These are phyloP conservation scores for Podospora appendiculata DNA, from an alignment of 495 filamentous ascomycete species.

Conservation along the genomic window DNA sequence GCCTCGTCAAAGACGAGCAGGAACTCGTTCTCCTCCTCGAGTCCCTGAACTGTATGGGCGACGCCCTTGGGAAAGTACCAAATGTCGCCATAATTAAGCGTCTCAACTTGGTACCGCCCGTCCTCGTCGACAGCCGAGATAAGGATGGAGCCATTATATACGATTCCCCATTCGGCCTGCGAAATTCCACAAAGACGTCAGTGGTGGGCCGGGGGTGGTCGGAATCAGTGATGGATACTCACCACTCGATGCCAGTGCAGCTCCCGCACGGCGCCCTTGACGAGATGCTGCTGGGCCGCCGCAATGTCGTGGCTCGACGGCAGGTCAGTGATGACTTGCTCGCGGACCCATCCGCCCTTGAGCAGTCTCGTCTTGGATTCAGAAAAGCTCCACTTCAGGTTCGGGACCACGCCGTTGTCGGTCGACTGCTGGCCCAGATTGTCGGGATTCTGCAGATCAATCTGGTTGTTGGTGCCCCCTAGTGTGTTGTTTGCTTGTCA, in stretches of 20 bases:
- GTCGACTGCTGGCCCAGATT: slow-evolving; percentile 50
- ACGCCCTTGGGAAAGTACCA: slow-evolving; percentile 60
- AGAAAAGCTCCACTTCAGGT: slow-evolving; percentile 59
- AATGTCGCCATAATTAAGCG: slow-evolving; percentile 51
- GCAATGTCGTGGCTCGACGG: slow-evolving; percentile 55
- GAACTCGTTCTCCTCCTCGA: slow-evolving; percentile 58
- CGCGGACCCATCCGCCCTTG: slow-evolving; percentile 55
- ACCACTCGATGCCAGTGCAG: slow-evolving; percentile 61
- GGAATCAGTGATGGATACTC: slow-evolving; percentile 9
- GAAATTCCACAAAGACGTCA: neutral
- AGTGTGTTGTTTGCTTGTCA: neutral
- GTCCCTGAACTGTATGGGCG: slow-evolving; percentile 50
- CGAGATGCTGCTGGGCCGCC: slow-evolving; percentile 56
- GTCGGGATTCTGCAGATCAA: slow-evolving; percentile 53
- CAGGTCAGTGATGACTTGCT: slow-evolving; percentile 54
- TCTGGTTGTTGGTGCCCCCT: slow-evolving; percentile 43
- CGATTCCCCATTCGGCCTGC: slow-evolving; percentile 59
- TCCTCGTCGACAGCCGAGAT: slow-evolving; percentile 54
- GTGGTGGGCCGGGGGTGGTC: neutral
- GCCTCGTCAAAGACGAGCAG: slow-evolving; percentile 61
- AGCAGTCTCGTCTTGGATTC: slow-evolving; percentile 53
- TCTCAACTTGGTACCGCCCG: slow-evolving; percentile 46
- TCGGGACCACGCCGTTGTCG: slow-evolving; percentile 48
- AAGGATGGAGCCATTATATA: slow-evolving; percentile 49
- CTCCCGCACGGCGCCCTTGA: slow-evolving; percentile 54